These are phyloP conservation scores for Vitellaria paradoxa DNA, from an alignment of 179 eudicot species.

Conservation along the genomic window DNA sequence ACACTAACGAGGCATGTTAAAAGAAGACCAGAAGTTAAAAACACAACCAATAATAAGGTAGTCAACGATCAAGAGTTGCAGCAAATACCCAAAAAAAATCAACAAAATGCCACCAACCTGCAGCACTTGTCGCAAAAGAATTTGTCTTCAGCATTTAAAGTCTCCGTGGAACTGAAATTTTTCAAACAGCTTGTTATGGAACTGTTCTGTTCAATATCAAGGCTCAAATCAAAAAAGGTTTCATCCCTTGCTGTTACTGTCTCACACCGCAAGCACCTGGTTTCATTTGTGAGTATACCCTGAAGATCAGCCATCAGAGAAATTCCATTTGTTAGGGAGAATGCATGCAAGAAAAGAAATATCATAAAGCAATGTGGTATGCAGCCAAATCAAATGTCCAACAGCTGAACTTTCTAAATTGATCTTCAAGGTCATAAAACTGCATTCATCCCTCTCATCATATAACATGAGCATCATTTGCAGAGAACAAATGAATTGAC, in stretches of 20 bases:
- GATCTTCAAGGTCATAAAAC: neutral
- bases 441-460: neutral
- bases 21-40: neutral
- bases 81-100: neutral
- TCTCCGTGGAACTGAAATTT: slow-evolving; percentile 88
- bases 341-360: neutral
- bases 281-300: slow-evolving; percentile 90
- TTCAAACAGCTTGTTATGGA: slow-evolving; percentile 84
- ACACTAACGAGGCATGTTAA: too few species aligned
- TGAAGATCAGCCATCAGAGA: slow-evolving; percentile 30
- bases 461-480: slow-evolving; percentile 11
- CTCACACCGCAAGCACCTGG: slow-evolving; percentile 87
- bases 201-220: slow-evolving; percentile 89
- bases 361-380: neutral
- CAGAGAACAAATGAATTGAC: neutral
- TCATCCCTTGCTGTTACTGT: slow-evolving; percentile 95
- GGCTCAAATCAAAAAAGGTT: slow-evolving; percentile 84
- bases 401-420: neutral
- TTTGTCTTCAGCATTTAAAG: slow-evolving; percentile 87
- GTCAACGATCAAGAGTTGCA: slow-evolving; percentile 1
- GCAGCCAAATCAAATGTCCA: neutral
- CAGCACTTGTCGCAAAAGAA: slow-evolving; percentile 90
- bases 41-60: neutral
- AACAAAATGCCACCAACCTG: slow-evolving; percentile 43
- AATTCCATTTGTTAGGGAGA: neutral